These are phyloP conservation scores for Orbilia ellipsospora DNA, from an alignment of 2,329 filamentous ascomycete genomes.

Conservation along the genomic window DNA sequence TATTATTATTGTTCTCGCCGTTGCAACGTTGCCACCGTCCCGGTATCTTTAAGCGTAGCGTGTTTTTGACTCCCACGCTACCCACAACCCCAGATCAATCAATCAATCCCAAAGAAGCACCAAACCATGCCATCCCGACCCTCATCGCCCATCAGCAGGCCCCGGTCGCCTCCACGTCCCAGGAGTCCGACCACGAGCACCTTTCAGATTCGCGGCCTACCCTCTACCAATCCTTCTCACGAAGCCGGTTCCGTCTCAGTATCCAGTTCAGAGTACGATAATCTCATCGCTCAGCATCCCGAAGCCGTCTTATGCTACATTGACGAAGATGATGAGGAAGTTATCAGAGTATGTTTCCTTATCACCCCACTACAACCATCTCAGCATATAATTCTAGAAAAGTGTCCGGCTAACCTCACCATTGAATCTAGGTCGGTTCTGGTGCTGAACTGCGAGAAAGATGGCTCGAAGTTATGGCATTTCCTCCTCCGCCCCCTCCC, in stretches of 20 bases:
- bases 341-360: slow-evolving; percentile 57
- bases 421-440: slow-evolving; percentile 57
- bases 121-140: slow-evolving; percentile 32
- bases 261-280: slow-evolving; percentile 56
- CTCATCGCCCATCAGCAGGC: slow-evolving; percentile 39
- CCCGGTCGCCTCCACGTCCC: slow-evolving; percentile 49
- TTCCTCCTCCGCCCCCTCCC: slow-evolving; percentile 50
- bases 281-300: slow-evolving; percentile 57
- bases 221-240: slow-evolving; percentile 25
- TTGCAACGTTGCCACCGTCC: too few species aligned
- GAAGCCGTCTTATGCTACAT: slow-evolving; percentile 58
- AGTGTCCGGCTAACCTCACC: slow-evolving; percentile 31
- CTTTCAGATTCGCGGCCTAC: slow-evolving; percentile 52
- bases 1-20: too few species aligned
- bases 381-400: neutral
- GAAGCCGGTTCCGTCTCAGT: slow-evolving; percentile 48
- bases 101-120: too few species aligned
- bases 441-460: slow-evolving; percentile 55
- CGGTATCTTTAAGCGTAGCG: neutral
- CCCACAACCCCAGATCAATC: neutral
- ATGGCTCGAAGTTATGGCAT: slow-evolving; percentile 50
- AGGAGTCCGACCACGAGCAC: slow-evolving; percentile 50
- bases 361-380: neutral
- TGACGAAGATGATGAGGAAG: slow-evolving; percentile 59
- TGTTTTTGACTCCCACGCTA: slow-evolving; percentile 2